Conservation (phyloP, 495 filamentous ascomycete genomes). For the Oleoguttula mirabilis region DNA sequence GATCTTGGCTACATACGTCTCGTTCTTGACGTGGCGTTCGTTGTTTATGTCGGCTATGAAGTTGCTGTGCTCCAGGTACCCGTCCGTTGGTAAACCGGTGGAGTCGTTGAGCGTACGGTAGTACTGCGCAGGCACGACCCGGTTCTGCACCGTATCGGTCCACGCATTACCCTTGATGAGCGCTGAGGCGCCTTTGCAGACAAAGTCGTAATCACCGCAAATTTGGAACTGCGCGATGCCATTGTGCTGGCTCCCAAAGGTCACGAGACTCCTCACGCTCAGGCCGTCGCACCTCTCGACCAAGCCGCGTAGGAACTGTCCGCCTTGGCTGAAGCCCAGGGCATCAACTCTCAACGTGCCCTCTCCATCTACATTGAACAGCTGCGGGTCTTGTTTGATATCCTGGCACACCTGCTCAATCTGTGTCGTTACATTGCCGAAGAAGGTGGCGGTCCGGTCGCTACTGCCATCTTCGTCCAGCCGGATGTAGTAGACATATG, state of each 20-base stretch:
- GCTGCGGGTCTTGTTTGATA: slow-evolving; percentile 62
- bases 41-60: slow-evolving; percentile 99
- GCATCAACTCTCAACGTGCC: slow-evolving; percentile 43
- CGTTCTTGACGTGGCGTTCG: slow-evolving; percentile 65
- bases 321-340: slow-evolving; percentile 88
- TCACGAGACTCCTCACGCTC: slow-evolving; percentile 70
- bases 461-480: slow-evolving; percentile 50
- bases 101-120: slow-evolving; percentile 43
- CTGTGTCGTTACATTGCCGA: slow-evolving; percentile 80
- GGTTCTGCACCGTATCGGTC: slow-evolving; percentile 59
- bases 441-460: slow-evolving; percentile 76
- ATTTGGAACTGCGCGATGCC: slow-evolving; percentile 74
- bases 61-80: slow-evolving; percentile 72
- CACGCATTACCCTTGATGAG: slow-evolving; percentile 64
- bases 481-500: slow-evolving; percentile 68
- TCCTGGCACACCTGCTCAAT: slow-evolving; percentile 67
- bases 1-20: slow-evolving; percentile 60
- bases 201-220: slow-evolving; percentile 53
- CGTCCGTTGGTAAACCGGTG: slow-evolving; percentile 43
- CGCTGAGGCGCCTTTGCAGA: slow-evolving; percentile 65
- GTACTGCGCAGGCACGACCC: slow-evolving; percentile 88
- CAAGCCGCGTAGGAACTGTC: slow-evolving; percentile 89
- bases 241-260: slow-evolving; percentile 88
- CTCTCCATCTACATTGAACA: slow-evolving; percentile 45
- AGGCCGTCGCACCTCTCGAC: slow-evolving; percentile 68